phyloP scores from a whole-genome alignment of 2,329 filamentous ascomycete genomes.

The Xylaria hypoxylon region DNA sequence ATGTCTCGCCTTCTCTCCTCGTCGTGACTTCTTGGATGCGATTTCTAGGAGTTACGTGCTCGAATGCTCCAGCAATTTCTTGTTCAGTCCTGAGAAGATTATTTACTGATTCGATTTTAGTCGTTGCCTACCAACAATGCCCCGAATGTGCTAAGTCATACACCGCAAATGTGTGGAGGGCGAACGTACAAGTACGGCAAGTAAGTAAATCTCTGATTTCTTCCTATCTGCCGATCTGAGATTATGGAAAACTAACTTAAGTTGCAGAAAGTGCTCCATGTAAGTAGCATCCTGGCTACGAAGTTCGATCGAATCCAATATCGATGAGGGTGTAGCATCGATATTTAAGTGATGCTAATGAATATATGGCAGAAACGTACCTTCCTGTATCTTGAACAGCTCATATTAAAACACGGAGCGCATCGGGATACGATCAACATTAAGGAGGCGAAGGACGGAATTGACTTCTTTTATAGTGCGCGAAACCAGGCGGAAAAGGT shows the following conservation, averaged over 20 bases:
- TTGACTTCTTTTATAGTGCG: constrained; percentile 94
- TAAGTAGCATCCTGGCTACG: constrained; percentile 13
- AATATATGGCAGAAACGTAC: constrained; percentile 71
- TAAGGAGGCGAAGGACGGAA: constrained; percentile 93
- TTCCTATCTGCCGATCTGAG: background rate
- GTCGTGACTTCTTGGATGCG: background rate
- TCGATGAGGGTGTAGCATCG: background rate
- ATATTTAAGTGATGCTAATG: constrained; percentile 9
- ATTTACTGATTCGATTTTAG: constrained; percentile 43
- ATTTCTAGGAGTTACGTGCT: background rate
- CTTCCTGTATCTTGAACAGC: constrained; percentile 81
- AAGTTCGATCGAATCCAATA: background rate
- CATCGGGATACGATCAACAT: constrained; percentile 97
- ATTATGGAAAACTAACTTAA: constrained; percentile 13
- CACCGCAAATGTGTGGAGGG: constrained; percentile 95
- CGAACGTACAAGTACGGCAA: constrained; percentile 92
- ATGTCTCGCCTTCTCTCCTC: background rate
- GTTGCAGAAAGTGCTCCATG: constrained; percentile 80
- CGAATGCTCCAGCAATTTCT: background rate
- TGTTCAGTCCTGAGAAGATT: background rate
- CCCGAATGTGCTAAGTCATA: constrained; percentile 95
- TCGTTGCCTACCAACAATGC: constrained; percentile 92
- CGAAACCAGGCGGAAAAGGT: constrained; percentile 87
- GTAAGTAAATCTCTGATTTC: constrained; percentile 14
- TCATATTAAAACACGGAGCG: constrained; percentile 93